Evolutionary conservation across 768 basidiomycete genomes (phyloP), one percentile per base, ranked within the genome.

Genomic region (Agaricus bisporus): DNA sequence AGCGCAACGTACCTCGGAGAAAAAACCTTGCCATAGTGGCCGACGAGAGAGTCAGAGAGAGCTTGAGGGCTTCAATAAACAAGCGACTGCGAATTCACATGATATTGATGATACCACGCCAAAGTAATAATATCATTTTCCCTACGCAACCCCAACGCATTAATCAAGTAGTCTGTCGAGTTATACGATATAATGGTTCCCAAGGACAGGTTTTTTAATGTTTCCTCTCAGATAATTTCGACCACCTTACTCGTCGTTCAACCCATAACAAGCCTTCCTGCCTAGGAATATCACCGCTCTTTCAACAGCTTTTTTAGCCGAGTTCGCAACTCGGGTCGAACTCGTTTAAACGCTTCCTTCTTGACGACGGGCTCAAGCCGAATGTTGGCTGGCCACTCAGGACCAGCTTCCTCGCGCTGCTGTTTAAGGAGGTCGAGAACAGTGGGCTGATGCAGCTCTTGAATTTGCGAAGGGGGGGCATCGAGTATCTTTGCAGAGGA

Each of bases 301-400:
- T 70, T 73, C 61, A 75, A 64, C 64, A 76, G 59, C 42, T 64
- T 72, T 63, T 72, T 75, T 59, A 75, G 54, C 37, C 64, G 60
- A 2, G 64, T 66, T 57, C 74, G 66, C 14, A 74, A 59, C 42
- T 70, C 68, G 2, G 72, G 68, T 47, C 68, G 63, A 15, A 76
- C 73, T 38, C 60, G 63, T 49, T 67, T 69, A 46, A 74, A 72
- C 15, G 59, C 66, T 37, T 68, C 65, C 59, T 69, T 74, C 63
- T 71, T 75, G 26, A 76, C 61, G 43, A 70, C 68, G 10, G 70
- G 73, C 57, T 78, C 76, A 39, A 78, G 66, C 28, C 75, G 68
- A 47, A 78, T 67, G 60, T 78, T 78, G n/a, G 58, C 50, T 6
- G 76, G 76, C 75, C 75, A 78, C 0, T 54, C 45, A 4, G 64